phyloP scores from a whole-genome alignment of 345 rosid species.

The Eucalyptus grandis region DNA sequence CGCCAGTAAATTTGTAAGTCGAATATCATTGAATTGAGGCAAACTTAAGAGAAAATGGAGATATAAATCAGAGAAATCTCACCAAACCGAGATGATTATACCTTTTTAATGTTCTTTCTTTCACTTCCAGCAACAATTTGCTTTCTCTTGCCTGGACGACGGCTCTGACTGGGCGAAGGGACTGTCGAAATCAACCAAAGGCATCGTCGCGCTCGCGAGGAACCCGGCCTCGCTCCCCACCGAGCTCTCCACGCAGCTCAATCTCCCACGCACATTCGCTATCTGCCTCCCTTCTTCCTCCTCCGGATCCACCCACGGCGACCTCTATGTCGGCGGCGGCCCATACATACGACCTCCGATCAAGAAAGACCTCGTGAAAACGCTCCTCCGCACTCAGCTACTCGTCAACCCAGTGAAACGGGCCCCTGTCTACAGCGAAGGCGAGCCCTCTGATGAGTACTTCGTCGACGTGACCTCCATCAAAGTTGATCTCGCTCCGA shows the following conservation, averaged over 20 bases:
- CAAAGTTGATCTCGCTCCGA: not conserved
- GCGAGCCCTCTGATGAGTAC: conserved; percentile 11
- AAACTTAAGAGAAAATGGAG: not conserved
- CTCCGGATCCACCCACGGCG: not conserved
- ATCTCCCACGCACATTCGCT: conserved; percentile 1
- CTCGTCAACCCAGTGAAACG: conserved; percentile 13
- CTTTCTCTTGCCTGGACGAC: not conserved
- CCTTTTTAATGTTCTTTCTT: not conserved
- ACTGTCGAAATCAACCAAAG: conserved; percentile 1
- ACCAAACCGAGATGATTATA: not conserved
- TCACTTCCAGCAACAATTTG: not conserved
- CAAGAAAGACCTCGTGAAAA: conserved; percentile 6
- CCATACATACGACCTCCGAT: conserved; percentile 3
- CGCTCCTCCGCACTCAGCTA: conserved; percentile 11
- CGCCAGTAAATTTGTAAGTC: not conserved
- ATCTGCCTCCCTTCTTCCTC: conserved; percentile 10
- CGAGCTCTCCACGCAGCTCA: conserved; percentile 1
- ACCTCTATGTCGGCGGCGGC: conserved; percentile 15
- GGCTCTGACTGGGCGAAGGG: not conserved
- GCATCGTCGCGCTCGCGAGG: conserved; percentile 10
- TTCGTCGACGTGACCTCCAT: conserved; percentile 15
- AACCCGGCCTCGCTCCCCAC: not conserved
- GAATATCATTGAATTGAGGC: not conserved
- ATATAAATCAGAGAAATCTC: not conserved
- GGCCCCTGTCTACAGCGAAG: not conserved